Evolutionary conservation across 208 protist genomes (phyloP).

Genomic region (Phytomonas sp.): DNA sequence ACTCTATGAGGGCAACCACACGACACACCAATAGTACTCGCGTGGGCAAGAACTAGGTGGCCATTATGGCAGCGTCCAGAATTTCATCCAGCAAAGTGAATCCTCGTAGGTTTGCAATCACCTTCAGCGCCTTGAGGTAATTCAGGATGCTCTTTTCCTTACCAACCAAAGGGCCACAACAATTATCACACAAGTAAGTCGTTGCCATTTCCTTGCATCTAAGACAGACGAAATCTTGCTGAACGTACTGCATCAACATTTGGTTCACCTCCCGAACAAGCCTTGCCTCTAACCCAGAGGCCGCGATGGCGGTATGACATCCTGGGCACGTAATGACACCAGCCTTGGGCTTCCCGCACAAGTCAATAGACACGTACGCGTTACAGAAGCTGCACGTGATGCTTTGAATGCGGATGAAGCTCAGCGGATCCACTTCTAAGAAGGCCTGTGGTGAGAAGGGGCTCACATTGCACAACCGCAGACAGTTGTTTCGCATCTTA

Average conservation of each 20-base stretch:
- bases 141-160: conserved; percentile 35
- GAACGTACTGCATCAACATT: conserved; percentile 34
- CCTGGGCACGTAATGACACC: conserved; percentile 34
- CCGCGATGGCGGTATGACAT: conserved; percentile 63
- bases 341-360: conserved; percentile 25
- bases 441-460: conserved; percentile 73
- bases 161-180: conserved; percentile 67
- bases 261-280: conserved; percentile 72
- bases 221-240: conserved; percentile 84
- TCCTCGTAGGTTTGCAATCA: conserved; percentile 45
- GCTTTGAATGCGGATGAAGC: conserved; percentile 22
- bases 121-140: conserved; percentile 54
- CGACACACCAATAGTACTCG: not conserved
- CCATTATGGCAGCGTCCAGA: conserved; percentile 31
- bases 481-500: conserved; percentile 79
- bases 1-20: not conserved
- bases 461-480: conserved; percentile 80
- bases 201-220: conserved; percentile 73
- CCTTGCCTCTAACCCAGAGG: conserved; percentile 51
- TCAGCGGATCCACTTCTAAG: conserved; percentile 28
- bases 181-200: conserved; percentile 57
- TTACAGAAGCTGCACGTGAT: conserved; percentile 82
- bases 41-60: not conserved
- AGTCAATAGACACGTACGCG: conserved; percentile 40
- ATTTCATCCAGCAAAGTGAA: conserved; percentile 69